Conservation (phyloP, 768 basidiomycete species). For the Gymnopilus dilepis region DNA sequence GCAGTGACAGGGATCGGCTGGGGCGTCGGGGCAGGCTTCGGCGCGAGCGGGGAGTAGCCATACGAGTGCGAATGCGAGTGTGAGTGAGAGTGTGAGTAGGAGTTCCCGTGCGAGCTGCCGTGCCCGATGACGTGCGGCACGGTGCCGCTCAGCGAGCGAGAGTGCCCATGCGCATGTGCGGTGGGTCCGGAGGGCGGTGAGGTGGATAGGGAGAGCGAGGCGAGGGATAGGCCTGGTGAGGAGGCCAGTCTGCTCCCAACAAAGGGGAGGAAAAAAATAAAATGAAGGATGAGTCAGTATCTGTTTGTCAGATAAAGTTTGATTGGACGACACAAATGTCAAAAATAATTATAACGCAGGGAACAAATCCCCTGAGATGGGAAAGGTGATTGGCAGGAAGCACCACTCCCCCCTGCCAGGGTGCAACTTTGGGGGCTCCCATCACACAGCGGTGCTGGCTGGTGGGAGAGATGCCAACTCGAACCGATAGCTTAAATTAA, state of each 20-base stretch:
- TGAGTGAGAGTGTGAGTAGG: background rate
- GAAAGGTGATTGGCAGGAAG: background rate
- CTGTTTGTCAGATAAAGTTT: conserved; percentile 11
- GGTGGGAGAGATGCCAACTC: background rate
- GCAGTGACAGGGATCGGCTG: conserved; percentile 16
- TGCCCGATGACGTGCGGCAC: conserved; percentile 10
- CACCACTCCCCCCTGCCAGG: too few species aligned
- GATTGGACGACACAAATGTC: background rate
- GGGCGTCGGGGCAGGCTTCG: conserved; percentile 18
- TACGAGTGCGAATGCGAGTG: conserved; percentile 11
- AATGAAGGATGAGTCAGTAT: conserved; percentile 9
- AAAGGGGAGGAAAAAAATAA: conserved; percentile 5
- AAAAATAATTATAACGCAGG: background rate
- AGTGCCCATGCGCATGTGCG: conserved; percentile 19
- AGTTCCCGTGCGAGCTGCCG: too few species aligned
- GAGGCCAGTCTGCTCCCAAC: conserved; percentile 7
- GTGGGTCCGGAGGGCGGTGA: conserved; percentile 40
- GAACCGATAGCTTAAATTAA: background rate
- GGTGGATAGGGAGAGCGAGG: conserved; percentile 49
- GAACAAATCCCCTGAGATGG: background rate
- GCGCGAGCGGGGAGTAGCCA: conserved; percentile 16
- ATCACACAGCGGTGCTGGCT: too few species aligned
- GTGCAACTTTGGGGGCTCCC: background rate
- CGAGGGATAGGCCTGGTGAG: conserved; percentile 45
- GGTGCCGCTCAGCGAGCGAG: conserved; percentile 11